phyloP scores from a whole-genome alignment of 2,329 filamentous ascomycete genomes.

The Diaporthe ampelina region DNA sequence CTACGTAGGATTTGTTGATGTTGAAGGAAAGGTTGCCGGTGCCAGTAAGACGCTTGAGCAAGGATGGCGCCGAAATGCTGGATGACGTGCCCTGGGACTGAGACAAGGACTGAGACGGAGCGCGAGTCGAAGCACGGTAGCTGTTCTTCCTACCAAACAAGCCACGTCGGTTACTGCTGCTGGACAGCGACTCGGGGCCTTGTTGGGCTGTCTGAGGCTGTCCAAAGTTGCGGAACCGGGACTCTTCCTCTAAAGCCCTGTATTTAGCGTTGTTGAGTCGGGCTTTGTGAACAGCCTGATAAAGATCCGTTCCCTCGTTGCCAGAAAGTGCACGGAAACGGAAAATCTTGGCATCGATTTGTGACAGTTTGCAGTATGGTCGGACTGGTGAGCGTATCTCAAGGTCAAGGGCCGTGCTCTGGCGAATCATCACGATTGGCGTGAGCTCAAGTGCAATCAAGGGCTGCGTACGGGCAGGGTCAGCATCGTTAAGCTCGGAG shows the following conservation, averaged over 20 bases:
- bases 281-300: constrained; percentile 87
- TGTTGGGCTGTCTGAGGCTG: constrained; percentile 65
- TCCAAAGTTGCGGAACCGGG: constrained; percentile 79
- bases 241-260: constrained; percentile 76
- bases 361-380: constrained; percentile 76
- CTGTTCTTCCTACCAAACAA: constrained; percentile 76
- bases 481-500: constrained; percentile 48
- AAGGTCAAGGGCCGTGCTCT: constrained; percentile 93
- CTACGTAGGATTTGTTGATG: constrained; percentile 83
- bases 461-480: constrained; percentile 55
- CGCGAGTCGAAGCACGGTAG: constrained; percentile 73
- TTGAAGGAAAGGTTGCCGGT: constrained; percentile 82
- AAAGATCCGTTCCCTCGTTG: constrained; percentile 85
- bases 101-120: constrained; percentile 73
- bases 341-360: constrained; percentile 79
- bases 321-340: constrained; percentile 88
- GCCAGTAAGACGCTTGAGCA: constrained; percentile 82
- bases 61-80: constrained; percentile 77
- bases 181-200: constrained; percentile 59
- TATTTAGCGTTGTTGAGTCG: constrained; percentile 95
- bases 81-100: constrained; percentile 79
- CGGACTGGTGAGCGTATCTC: constrained; percentile 92
- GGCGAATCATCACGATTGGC: constrained; percentile 88
- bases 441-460: constrained; percentile 86
- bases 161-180: constrained; percentile 62